These are phyloP conservation scores for Mortierella sp. DNA, from an alignment of 371 early-diverging fungal species.

Conservation along the genomic window DNA sequence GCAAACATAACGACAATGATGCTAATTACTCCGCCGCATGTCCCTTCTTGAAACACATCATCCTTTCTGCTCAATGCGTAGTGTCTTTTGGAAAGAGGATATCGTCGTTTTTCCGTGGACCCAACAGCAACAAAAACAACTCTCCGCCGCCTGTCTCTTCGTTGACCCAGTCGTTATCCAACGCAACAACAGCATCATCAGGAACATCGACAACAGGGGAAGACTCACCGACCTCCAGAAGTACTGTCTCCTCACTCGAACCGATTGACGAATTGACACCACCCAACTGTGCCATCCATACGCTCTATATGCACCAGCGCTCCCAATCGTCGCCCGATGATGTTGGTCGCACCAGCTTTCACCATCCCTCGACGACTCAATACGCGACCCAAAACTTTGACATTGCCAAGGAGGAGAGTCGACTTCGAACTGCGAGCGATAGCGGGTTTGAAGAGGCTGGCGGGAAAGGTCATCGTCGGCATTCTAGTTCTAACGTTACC, in stretches of 20 bases:
- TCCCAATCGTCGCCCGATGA: constrained; percentile 46
- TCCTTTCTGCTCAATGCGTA: not conserved
- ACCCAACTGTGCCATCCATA: constrained; percentile 17
- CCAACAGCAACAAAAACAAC: constrained; percentile 21
- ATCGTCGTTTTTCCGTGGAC: constrained; percentile 36
- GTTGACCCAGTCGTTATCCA: not conserved
- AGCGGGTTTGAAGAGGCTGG: constrained; percentile 45
- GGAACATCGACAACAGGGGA: constrained; percentile 8
- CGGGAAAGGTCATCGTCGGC: constrained; percentile 30
- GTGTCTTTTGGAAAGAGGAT: constrained; percentile 46
- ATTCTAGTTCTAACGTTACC: constrained; percentile 18
- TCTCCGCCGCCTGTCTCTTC: not conserved
- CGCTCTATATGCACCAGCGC: constrained; percentile 38
- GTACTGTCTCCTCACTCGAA: constrained; percentile 22
- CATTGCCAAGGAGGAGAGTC: constrained; percentile 25
- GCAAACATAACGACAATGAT: not conserved
- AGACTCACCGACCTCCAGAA: constrained; percentile 5
- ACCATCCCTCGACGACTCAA: not conserved
- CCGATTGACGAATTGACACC: constrained; percentile 34
- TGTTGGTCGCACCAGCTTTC: constrained; percentile 20
- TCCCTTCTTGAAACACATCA: not conserved
- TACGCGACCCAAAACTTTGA: not conserved
- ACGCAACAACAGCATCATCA: constrained; percentile 3
- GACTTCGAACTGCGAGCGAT: constrained; percentile 33
- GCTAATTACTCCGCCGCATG: not conserved